Evolutionary conservation across 176 grass and related monocot genomes (phyloP), one percentile per base, ranked within the genome.

Genomic region (Eragrostis curvula): DNA sequence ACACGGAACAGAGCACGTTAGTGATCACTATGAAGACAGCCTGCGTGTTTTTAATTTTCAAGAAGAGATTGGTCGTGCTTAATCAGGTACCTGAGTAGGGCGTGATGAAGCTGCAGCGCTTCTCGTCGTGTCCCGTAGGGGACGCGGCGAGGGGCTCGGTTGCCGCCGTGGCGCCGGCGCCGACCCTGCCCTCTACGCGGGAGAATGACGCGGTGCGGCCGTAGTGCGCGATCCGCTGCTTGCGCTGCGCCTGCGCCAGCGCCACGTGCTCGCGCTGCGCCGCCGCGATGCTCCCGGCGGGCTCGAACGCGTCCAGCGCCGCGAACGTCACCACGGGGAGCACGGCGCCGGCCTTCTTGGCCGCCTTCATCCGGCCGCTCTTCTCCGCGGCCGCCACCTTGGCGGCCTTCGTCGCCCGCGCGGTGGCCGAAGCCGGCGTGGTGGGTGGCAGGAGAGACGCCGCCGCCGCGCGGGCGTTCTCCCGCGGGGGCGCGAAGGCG

Each of bases 31-130:
- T 3, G 11, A 23, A 42, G 50, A 7, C 32, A 36, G 32, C 32
- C 32, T 36, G 32, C 32, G 32, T 36, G 32, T 36, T 36, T 4
- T n/a, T n/a, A n/a, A n/a, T n/a, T 36, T 2, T 36, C 32, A 36
- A 36, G 32, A 36, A 36, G 4, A 36, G 32, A 36, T 36, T 36
- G 32, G 32, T 36, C 32, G 32, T 36, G 32, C 32, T 36, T 36
- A 36, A 36, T 36, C 32, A n/a, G n/a, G n/a, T 75, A 94, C 92
- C 92, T 41, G 94, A 94, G 75, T 94, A 94, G 1, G 90, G 83
- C 23, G 95, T 97, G 79, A 97, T 94, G 83, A 97, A 94, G 87
- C 87, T 90, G 87, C 95, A 97, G n/a, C 90, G 89, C 79, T 97
- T 97, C 87, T 94, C 95, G 74, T 86, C 87, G 30, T 74, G 79